phyloP scores from a whole-genome alignment of 2,329 filamentous ascomycete genomes.

The Hypoxylon rubiginosum region DNA sequence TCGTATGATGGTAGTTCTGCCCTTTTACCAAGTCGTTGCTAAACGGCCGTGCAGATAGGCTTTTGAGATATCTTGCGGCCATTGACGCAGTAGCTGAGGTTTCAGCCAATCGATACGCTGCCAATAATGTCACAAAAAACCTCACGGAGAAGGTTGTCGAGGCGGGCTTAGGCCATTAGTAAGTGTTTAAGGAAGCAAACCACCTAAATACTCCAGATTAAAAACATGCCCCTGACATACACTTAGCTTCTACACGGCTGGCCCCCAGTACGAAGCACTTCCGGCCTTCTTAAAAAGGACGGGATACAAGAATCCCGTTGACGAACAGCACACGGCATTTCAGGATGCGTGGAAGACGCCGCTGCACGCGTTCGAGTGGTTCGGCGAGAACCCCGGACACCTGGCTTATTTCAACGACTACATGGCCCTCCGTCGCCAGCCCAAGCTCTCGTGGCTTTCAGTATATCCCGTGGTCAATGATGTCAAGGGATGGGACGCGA shows the following conservation, averaged over 20 bases:
- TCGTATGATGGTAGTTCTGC: too few relatives aligned
- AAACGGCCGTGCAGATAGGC: neutral
- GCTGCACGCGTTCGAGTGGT: conserved; percentile 26
- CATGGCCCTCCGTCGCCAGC: conserved; percentile 38
- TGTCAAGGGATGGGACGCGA: neutral
- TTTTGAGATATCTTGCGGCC: conserved; percentile 13
- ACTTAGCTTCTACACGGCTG: conserved; percentile 25
- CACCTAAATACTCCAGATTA: too few relatives aligned
- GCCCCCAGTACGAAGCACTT: conserved; percentile 20
- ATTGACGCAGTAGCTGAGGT: neutral
- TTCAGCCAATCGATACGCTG: neutral
- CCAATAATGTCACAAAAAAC: conserved; percentile 25
- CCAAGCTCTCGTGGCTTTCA: conserved; percentile 35
- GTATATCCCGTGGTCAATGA: conserved; percentile 37
- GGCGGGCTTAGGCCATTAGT: conserved; percentile 20
- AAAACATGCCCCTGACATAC: neutral
- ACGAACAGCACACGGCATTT: conserved; percentile 36
- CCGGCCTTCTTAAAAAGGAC: conserved; percentile 36
- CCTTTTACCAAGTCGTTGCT: neutral
- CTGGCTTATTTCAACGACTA: conserved; percentile 40
- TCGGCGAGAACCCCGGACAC: conserved; percentile 22
- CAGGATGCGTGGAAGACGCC: conserved; percentile 32
- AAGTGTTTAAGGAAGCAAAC: too few relatives aligned
- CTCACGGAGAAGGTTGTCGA: conserved; percentile 1
- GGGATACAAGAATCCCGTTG: conserved; percentile 33